Percentiles rank a stretch among this genome's conserved stretches.
Conservation (phyloP, 257 asterid genomes). For the Solanum paucissectum region DNA sequence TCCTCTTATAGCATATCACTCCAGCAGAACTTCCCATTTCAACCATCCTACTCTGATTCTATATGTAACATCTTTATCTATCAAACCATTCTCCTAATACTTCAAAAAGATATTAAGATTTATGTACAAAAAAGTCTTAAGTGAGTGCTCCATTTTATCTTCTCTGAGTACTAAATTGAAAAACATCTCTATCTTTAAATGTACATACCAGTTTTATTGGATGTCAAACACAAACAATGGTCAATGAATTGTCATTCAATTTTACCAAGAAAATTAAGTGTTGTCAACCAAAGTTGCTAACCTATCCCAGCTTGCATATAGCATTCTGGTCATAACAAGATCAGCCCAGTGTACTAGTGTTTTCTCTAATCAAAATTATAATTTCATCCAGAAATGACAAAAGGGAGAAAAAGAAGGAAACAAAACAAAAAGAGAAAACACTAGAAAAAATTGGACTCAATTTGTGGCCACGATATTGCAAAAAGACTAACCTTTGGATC, state of each 20-base stretch:
- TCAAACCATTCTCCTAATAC: background rate
- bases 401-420: background rate
- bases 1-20: background rate
- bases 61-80: background rate
- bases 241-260: background rate
- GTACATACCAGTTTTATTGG: background rate
- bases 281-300: background rate
- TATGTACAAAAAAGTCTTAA: background rate
- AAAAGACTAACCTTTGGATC: slow-evolving; percentile 53
- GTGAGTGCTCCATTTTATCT: background rate
- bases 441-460: background rate
- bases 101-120: background rate
- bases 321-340: background rate
- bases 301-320: background rate
- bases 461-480: background rate
- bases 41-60: background rate
- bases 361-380: background rate
- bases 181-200: background rate
- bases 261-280: background rate
- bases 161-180: background rate
- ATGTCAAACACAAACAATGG: background rate
- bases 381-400: background rate
- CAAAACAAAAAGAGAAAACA: background rate
- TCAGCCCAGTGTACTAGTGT: background rate
- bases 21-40: background rate